Conservation (phyloP, 257 asterid genomes). For the Thymus mandschuricus region DNA sequence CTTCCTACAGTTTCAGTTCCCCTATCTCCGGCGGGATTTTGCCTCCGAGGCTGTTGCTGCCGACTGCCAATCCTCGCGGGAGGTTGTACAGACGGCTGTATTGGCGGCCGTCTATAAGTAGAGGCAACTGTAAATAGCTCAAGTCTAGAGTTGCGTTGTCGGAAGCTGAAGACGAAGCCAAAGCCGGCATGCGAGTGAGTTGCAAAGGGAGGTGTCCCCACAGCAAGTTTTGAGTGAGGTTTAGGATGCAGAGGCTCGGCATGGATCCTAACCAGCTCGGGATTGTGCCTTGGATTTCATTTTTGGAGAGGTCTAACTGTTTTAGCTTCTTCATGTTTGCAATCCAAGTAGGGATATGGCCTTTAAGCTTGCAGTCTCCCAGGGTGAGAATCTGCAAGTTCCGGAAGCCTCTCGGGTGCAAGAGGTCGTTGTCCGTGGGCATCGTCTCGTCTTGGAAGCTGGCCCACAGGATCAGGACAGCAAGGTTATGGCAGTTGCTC, state of each 20-base stretch:
- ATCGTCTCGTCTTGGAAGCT: constrained; percentile 43
- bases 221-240: constrained; percentile 41
- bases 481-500: constrained; percentile 40
- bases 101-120: constrained; percentile 40
- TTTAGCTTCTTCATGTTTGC: constrained; percentile 41
- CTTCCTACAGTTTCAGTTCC: constrained; percentile 17
- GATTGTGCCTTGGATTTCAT: constrained; percentile 37
- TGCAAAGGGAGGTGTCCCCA: constrained; percentile 52
- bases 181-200: constrained; percentile 36
- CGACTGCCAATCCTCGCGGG: constrained; percentile 44
- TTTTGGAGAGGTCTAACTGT: constrained; percentile 42
- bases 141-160: constrained; percentile 37
- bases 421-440: constrained; percentile 38
- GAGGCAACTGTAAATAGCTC: constrained; percentile 45
- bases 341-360: constrained; percentile 47
- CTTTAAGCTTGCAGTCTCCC: constrained; percentile 46
- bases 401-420: constrained; percentile 35
- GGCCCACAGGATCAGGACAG: constrained; percentile 42
- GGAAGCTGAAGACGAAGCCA: constrained; percentile 19
- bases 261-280: constrained; percentile 52
- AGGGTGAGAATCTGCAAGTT: constrained; percentile 42
- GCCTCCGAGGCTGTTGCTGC: constrained; percentile 47
- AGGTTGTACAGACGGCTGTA: constrained; percentile 47
- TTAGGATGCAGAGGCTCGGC: constrained; percentile 41
- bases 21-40: constrained; percentile 49